Evolutionary conservation across 805 yeast species (phyloP).

Genomic region (Spathaspora gorwiae): DNA sequence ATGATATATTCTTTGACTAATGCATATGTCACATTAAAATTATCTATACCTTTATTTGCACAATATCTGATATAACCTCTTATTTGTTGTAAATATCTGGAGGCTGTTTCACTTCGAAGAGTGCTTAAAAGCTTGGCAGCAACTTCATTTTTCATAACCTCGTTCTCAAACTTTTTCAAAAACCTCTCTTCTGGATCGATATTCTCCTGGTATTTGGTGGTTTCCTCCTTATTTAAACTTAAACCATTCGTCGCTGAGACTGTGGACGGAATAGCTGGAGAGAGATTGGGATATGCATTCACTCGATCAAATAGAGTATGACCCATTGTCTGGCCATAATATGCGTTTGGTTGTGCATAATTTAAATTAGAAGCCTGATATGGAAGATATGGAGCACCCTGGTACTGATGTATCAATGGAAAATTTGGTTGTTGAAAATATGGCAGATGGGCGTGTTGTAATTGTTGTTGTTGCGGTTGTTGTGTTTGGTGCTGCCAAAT

Average conservation of each 20-base stretch:
- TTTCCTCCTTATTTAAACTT: no score
- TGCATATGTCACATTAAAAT: slow-evolving; percentile 1
- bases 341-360: not conserved
- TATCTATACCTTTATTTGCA: slow-evolving; percentile 2
- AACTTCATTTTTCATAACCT: slow-evolving; percentile 1
- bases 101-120: slow-evolving; percentile 2
- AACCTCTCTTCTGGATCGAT: not conserved
- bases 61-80: slow-evolving; percentile 2
- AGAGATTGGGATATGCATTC: not conserved
- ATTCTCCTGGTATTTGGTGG: not conserved
- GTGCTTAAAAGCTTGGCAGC: not conserved
- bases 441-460: not conserved
- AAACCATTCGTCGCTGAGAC: not conserved
- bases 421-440: not conserved
- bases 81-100: slow-evolving; percentile 3
- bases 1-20: slow-evolving; percentile 1
- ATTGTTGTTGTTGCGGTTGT: not conserved
- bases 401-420: not conserved
- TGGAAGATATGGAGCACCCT: not conserved
- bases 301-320: not conserved
- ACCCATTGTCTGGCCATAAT: not conserved
- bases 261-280: not conserved
- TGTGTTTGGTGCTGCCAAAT: not conserved
- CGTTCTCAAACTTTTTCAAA: slow-evolving; percentile 4
- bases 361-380: not conserved